These are phyloP conservation scores for Albophoma yamanashiensis DNA, from an alignment of 2,329 filamentous ascomycete genomes.

Conservation along the genomic window DNA sequence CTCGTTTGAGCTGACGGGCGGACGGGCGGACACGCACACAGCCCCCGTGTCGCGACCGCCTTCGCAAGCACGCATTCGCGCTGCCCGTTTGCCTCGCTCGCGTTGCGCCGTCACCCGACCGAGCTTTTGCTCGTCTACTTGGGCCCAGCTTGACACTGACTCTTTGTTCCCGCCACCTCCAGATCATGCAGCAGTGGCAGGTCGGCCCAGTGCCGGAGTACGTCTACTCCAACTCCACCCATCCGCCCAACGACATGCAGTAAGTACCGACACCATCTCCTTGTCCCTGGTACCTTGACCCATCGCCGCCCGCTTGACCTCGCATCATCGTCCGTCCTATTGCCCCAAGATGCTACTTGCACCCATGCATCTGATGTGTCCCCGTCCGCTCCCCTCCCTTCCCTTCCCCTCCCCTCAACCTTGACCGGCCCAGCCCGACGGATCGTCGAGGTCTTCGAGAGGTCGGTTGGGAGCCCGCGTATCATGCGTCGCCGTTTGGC, in stretches of 20 bases:
- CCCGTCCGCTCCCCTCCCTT: neutral
- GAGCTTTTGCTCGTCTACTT: constrained; percentile 5
- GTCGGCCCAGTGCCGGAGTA: constrained; percentile 50
- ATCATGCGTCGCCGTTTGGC: constrained; percentile 11
- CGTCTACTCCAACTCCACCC: constrained; percentile 43
- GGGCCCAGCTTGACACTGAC: constrained; percentile 13
- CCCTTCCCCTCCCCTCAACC: neutral
- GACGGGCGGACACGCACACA: neutral
- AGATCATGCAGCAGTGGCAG: constrained; percentile 53
- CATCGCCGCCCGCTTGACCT: neutral
- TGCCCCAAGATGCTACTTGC: constrained; percentile 1
- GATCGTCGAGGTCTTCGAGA: neutral
- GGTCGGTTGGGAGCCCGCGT: constrained; percentile 4
- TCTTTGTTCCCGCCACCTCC: constrained; percentile 10
- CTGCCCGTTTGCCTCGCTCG: constrained; percentile 5
- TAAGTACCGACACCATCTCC: constrained; percentile 34
- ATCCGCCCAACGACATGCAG: constrained; percentile 46
- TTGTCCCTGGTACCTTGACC: constrained; percentile 19
- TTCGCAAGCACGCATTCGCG: constrained; percentile 4
- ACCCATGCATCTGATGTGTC: constrained; percentile 1
- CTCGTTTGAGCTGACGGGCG: constrained; percentile 2
- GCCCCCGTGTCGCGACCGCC: constrained; percentile 5
- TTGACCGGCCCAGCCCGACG: neutral
- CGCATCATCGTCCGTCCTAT: neutral
- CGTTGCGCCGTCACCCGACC: constrained; percentile 4